These are phyloP conservation scores for Austroboletus olivaceoglutinosus DNA, from an alignment of 1,284 basidiomycete species.

Conservation along the genomic window DNA sequence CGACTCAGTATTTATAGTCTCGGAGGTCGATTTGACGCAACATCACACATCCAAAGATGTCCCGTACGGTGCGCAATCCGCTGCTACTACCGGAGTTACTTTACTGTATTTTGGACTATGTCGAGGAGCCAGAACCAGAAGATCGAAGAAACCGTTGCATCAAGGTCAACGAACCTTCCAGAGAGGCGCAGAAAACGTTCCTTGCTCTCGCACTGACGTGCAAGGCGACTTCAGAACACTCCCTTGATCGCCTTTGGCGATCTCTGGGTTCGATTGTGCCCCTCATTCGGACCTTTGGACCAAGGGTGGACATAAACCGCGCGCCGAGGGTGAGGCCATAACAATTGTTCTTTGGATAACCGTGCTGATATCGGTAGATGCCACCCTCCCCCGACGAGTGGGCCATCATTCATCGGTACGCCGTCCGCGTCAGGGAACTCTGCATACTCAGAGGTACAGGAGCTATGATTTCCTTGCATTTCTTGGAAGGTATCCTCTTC, in stretches of 20 bases:
- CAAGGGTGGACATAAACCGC: not conserved
- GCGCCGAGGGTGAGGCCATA: not conserved
- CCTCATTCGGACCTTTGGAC: not conserved
- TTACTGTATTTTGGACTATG: not conserved
- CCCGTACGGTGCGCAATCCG: too few species aligned
- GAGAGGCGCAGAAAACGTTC: not conserved
- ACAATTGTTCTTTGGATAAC: too few species aligned
- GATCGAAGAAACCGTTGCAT: not conserved
- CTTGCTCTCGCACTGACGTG: conserved; percentile 2
- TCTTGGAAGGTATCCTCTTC: too few species aligned
- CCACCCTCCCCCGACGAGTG: not conserved
- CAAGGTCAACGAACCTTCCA: not conserved
- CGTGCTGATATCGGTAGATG: not conserved
- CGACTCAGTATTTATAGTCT: too few species aligned
- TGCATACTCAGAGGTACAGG: too few species aligned
- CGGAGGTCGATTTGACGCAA: not conserved
- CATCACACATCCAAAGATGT: not conserved
- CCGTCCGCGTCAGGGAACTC: not conserved
- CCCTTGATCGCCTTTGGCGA: not conserved
- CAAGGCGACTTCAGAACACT: not conserved
- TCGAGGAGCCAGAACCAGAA: not conserved
- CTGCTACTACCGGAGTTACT: not conserved
- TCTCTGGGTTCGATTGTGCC: conserved; percentile 4
- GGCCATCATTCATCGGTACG: not conserved
- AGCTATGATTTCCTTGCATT: too few species aligned